phyloP scores from a whole-genome alignment of 352 stramenopile genomes.

The Phytopythium mirpurense region DNA sequence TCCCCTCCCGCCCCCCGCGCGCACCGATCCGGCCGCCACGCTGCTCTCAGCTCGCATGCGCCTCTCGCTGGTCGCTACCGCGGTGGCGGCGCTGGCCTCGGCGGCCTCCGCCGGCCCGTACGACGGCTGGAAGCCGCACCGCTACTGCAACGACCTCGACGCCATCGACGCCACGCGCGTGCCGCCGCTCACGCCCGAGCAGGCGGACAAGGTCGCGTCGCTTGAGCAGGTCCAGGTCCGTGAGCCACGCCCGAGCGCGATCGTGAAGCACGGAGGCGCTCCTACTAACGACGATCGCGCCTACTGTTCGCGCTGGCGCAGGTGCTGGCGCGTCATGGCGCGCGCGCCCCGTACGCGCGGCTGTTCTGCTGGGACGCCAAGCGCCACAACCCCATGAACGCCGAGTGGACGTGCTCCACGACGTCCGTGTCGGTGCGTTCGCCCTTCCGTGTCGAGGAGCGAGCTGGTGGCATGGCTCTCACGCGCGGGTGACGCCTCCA shows the following conservation, averaged over 20 bases:
- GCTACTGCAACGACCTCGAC: constrained; percentile 74
- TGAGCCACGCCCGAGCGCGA: not conserved
- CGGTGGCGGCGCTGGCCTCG: constrained; percentile 8
- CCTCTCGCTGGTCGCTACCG: constrained; percentile 18
- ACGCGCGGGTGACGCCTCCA: constrained; percentile 13
- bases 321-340: constrained; percentile 75
- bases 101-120: constrained; percentile 33
- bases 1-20: not conserved
- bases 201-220: constrained; percentile 54
- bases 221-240: constrained; percentile 74
- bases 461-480: too few relatives aligned
- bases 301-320: constrained; percentile 3
- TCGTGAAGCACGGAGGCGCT: too few relatives aligned
- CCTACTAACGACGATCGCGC: too few relatives aligned
- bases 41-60: constrained; percentile 23
- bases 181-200: constrained; percentile 46
- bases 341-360: constrained; percentile 58
- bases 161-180: constrained; percentile 57
- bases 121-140: constrained; percentile 73
- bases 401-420: constrained; percentile 67
- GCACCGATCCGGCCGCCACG: too few relatives aligned
- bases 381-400: constrained; percentile 68
- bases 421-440: constrained; percentile 62
- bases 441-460: not conserved
- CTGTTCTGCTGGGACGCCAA: constrained; percentile 77